Conservation (phyloP, 306 rosid genomes). For the Cicer chorassanicum region DNA sequence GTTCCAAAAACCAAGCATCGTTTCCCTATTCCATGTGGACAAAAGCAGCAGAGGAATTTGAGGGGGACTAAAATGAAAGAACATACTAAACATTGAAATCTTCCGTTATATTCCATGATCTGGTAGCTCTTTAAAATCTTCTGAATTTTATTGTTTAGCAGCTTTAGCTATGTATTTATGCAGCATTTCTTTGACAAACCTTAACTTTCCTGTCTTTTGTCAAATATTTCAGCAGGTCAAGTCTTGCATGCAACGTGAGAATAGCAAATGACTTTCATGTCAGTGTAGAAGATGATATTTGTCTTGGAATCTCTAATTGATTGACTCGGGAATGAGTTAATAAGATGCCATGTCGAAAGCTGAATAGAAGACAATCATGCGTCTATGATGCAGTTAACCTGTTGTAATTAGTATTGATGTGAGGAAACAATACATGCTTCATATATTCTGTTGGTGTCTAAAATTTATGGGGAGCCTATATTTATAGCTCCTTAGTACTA, state of each 20-base stretch:
- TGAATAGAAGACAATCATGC: constrained; percentile 43
- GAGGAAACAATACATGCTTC: constrained; percentile 38
- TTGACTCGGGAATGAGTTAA: constrained; percentile 30
- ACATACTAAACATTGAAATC: constrained; percentile 49
- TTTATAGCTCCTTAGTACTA: constrained; percentile 37
- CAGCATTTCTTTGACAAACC: constrained; percentile 16
- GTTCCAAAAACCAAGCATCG: constrained; percentile 48
- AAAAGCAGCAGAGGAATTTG: constrained; percentile 60
- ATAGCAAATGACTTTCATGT: constrained; percentile 27
- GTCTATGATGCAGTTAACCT: constrained; percentile 44
- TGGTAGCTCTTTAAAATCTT: constrained; percentile 51
- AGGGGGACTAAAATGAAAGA: constrained; percentile 58
- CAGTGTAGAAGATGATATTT: constrained; percentile 41
- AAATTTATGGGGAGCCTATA: constrained; percentile 47
- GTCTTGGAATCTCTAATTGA: constrained; percentile 39
- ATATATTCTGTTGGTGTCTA: constrained; percentile 43
- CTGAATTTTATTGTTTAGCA: constrained; percentile 35
- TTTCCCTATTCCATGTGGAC: constrained; percentile 45
- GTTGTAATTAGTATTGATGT: constrained; percentile 49
- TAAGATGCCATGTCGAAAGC: constrained; percentile 42
- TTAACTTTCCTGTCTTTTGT: constrained; percentile 15
- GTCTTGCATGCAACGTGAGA: constrained; percentile 32
- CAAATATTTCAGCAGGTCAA: constrained; percentile 50
- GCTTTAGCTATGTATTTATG: constrained; percentile 21
- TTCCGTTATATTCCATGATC: constrained; percentile 41